Evolutionary conservation across 2,329 filamentous ascomycete genomes (phyloP).

Genomic region (Thermomyces lanuginosus): DNA sequence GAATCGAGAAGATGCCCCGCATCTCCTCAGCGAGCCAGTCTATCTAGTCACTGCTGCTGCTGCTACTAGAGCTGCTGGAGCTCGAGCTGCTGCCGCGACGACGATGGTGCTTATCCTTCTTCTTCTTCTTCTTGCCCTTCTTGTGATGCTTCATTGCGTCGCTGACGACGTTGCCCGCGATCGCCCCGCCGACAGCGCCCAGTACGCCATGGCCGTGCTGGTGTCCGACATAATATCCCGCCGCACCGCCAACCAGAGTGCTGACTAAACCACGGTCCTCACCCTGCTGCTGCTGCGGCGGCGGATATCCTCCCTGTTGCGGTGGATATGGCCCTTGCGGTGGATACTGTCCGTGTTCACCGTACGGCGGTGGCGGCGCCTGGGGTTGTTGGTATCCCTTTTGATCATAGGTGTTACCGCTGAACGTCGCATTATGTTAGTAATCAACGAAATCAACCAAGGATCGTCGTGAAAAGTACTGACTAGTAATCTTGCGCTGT

Average conservation of each 20-base stretch:
- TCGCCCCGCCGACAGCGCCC: conserved; percentile 41
- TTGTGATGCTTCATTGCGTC: too few species aligned
- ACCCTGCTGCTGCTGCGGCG: conserved; percentile 11
- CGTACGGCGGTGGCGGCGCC: conserved; percentile 4
- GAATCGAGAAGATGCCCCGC: too few species aligned
- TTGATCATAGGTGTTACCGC: background rate
- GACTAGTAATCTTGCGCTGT: conserved; percentile 5
- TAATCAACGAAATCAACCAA: background rate
- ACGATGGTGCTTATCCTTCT: conserved; percentile 3
- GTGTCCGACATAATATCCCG: conserved; percentile 41
- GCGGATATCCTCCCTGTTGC: background rate
- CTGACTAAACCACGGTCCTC: conserved; percentile 43
- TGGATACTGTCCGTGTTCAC: conserved; percentile 4
- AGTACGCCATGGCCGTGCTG: conserved; percentile 41
- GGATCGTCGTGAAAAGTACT: background rate
- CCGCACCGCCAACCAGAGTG: conserved; percentile 39
- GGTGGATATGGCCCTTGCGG: background rate
- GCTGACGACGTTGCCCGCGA: conserved; percentile 39
- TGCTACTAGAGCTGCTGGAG: too few species aligned
- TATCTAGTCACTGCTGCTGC: too few species aligned
- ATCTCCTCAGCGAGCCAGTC: too few species aligned
- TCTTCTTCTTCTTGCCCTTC: conserved; percentile 9
- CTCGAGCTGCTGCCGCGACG: too few species aligned
- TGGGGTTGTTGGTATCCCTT: conserved; percentile 6
- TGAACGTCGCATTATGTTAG: background rate